Evolutionary conservation across 2,329 filamentous ascomycete genomes (phyloP).

Genomic region (Botrytis pseudocinerea): DNA sequence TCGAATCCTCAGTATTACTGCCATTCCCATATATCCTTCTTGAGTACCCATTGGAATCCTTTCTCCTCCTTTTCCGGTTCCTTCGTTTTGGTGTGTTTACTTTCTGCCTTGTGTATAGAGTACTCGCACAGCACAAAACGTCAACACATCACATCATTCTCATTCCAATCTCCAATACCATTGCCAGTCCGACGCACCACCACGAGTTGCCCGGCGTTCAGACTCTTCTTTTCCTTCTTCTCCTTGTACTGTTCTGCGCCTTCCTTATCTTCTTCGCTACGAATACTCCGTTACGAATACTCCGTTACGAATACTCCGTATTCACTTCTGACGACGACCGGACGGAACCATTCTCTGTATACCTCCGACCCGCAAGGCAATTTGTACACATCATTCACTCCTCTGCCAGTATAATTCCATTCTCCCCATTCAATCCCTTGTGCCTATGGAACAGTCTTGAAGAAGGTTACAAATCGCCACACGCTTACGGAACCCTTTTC

Average conservation of each 20-base stretch:
- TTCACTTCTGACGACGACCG: neutral
- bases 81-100: conserved; percentile 20
- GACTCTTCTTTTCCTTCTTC: neutral
- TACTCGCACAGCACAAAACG: conserved; percentile 11
- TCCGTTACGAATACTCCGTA: neutral
- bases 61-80: conserved; percentile 14
- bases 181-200: neutral
- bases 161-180: neutral
- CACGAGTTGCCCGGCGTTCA: neutral
- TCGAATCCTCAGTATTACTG: conserved; percentile 8
- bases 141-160: neutral
- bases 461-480: conserved; percentile 15
- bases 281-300: neutral
- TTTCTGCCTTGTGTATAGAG: conserved; percentile 9
- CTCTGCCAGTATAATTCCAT: neutral
- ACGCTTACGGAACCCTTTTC: conserved; percentile 18
- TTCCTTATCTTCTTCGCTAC: neutral
- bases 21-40: conserved; percentile 21
- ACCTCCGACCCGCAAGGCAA: conserved; percentile 11
- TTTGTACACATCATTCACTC: conserved; percentile 1
- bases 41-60: conserved; percentile 2
- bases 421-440: neutral
- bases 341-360: conserved; percentile 7
- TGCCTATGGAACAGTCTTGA: neutral
- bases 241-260: no score